Conservation (phyloP, 768 basidiomycete species). For the Suillus variegatus region DNA sequence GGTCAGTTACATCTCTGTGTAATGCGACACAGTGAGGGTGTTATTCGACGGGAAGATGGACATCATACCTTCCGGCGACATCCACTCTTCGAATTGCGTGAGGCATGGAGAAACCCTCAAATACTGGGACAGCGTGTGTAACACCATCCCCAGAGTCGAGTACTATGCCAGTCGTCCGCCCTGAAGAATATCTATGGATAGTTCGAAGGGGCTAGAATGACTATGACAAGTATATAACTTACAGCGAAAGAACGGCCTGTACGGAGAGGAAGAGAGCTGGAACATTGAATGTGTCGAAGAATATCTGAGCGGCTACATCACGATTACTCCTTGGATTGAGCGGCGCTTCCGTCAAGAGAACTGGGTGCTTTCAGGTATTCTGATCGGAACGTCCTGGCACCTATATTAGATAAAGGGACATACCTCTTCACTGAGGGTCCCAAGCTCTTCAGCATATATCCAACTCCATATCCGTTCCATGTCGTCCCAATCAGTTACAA, state of each 20-base stretch:
- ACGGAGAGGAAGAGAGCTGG: slow-evolving; percentile 96
- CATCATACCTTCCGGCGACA: slow-evolving; percentile 84
- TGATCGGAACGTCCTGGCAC: slow-evolving; percentile 3
- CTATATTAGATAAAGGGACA: slow-evolving; percentile 15
- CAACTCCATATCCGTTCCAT: slow-evolving; percentile 99
- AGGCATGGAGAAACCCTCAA: slow-evolving; percentile 99
- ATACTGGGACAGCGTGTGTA: slow-evolving; percentile 97
- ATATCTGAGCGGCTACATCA: slow-evolving; percentile 96
- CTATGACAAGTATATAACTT: slow-evolving; percentile 32
- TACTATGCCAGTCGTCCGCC: slow-evolving; percentile 98
- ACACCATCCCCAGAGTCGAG: slow-evolving; percentile 99
- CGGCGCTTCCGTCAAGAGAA: slow-evolving; percentile 95
- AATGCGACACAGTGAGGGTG: slow-evolving; percentile 2
- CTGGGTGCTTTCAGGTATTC: slow-evolving; percentile 75
- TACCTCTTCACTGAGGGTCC: slow-evolving; percentile 96
- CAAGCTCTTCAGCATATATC: slow-evolving; percentile 95
- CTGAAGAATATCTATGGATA: slow-evolving; percentile 85
- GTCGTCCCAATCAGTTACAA: slow-evolving; percentile 99
- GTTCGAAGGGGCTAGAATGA: slow-evolving; percentile 15
- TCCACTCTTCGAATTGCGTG: slow-evolving; percentile 97
- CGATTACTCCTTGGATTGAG: slow-evolving; percentile 96
- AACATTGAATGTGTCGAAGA: slow-evolving; percentile 99
- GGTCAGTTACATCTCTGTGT: slow-evolving; percentile 90
- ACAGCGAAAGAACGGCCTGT: slow-evolving; percentile 96
- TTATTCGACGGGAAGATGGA: slow-evolving; percentile 1